Conservation (phyloP, 352 stramenopile genomes). For the Globisporangium perplexum region DNA sequence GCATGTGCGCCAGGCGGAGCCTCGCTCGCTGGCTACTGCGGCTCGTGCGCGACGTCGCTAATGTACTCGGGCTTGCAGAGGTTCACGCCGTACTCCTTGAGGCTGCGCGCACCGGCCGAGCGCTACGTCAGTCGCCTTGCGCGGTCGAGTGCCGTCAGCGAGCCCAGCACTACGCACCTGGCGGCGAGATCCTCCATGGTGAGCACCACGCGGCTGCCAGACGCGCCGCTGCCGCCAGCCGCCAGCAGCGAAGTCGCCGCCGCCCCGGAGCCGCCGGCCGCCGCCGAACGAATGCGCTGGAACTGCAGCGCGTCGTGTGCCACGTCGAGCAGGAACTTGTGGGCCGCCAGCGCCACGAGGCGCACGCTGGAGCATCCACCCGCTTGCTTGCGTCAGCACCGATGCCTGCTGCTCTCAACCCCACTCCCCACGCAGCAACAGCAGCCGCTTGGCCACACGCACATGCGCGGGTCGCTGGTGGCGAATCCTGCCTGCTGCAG, state of each 20-base stretch:
- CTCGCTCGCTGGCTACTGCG: background rate
- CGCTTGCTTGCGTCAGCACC: no score
- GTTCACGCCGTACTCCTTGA: conserved; percentile 80
- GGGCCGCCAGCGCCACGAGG: conserved; percentile 57
- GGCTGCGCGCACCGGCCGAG: conserved; percentile 16
- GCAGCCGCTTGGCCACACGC: conserved; percentile 2
- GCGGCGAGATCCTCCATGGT: conserved; percentile 73
- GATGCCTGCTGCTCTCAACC: no score
- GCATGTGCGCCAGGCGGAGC: no score
- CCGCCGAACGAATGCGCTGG: conserved; percentile 56
- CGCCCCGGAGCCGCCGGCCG: conserved; percentile 10
- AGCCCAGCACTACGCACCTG: conserved; percentile 16
- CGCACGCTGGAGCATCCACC: conserved; percentile 28
- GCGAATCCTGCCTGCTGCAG: conserved; percentile 65
- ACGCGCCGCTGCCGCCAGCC: conserved; percentile 13
- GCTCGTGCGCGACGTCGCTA: conserved; percentile 46
- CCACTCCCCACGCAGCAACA: no score
- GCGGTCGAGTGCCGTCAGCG: no score
- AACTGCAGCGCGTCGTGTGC: conserved; percentile 77
- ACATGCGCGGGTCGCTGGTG: conserved; percentile 68
- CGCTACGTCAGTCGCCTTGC: background rate
- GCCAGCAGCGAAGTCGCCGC: conserved; percentile 7
- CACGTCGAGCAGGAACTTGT: conserved; percentile 82
- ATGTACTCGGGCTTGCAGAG: conserved; percentile 80
- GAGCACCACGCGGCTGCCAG: conserved; percentile 31